Evolutionary conservation across 2,329 filamentous ascomycete genomes (phyloP), one percentile per base, ranked within the genome.

Genomic region (Cladophialophora yegresii): DNA sequence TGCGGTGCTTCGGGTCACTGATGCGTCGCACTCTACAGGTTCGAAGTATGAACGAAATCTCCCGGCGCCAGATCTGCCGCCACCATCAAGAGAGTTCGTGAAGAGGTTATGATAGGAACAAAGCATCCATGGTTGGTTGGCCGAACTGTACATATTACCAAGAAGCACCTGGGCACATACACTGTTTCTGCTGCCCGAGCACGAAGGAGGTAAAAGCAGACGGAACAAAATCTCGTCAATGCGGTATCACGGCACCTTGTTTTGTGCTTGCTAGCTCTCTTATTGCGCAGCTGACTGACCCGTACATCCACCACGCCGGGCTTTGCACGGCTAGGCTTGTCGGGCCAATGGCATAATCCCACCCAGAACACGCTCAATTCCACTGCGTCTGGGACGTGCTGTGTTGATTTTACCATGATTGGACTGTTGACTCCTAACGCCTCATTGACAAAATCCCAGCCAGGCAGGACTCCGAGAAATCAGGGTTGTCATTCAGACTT

Each of bases 31-130:
- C 66, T 65, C 53, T 71, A 33, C 57, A 96, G 92, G 92, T 71
- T 96, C 92, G 69, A 98, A 98, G 84, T 98, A 90, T 79, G 95
- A 98, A 81, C 86, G 95, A 77, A 99, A 99, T 78, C 77, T 98
- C 61, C 91, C 92, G 36, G 85, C 86, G 63, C 92, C 89, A 36
- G 87, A 89, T 71, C 82, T 96, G 64, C 89, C 92, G 68, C 73
- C 74, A 53, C 75, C 75, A 47, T 72, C 72, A 55, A 66, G 65
- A 50, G 71, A 73, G 54, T 65, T 69, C 32, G 69, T 71, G n/a
- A 69, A 68, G 62, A 69, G 67, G 36, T 67, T 71, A 69, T 71
- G 63, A 68, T 57, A 28, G 13, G 32, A 28, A 28, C 28, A 32
- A 26, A 20, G 20, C 43, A 36, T 33, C 20, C 43, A 59, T 40